Evolutionary conservation across 306 rosid genomes (phyloP), one percentile per base, ranked within the genome.

Genomic region (Trifolium fragiferum): DNA sequence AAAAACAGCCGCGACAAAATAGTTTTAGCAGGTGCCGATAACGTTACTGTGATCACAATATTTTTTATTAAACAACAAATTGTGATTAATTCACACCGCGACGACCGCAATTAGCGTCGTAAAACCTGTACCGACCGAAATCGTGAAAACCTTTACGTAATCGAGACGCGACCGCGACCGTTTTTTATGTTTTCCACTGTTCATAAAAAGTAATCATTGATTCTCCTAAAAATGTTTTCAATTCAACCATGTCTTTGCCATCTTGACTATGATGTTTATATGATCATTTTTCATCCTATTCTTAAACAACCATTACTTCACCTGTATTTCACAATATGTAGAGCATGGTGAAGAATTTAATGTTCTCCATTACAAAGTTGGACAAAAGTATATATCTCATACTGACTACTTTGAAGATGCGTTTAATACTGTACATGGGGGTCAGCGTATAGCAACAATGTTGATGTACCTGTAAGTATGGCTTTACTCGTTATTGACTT

Each of bases 291-390:
- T 46, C 64, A 23, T 66, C 41, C 2, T 65, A 49, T 60, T 13
- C 66, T 66, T 84, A 50, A 25, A 7, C 13, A 83, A 61, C 74
- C 74, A 47, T 73, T 73, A 64, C 10, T 18, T 54, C 73, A 77
- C 15, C 18, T 25, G 40, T 54, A 63, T 62, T 37, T 51, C 67
- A 33, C 43, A 70, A 73, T 80, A 61, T 76, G 68, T 83, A 95
- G 98, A 95, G 67, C 79, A 95, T 12, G 99, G 99, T 68, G 99
- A 95, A 87, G 92, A 90, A 38, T 88, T 95, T 90, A 96, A 95
- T 77, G 73, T 92, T 84, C 98, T 95, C 66, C 98, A 86, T 86
- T 95, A 95, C 63, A 92, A 90, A 86, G 99, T 85, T 71, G 99
- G 99, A 68, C 97, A 94, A 85, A 82, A 88, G 81, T 90, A 92